These are phyloP conservation scores for Globisporangium mamillatum DNA, from an alignment of 352 stramenopile species.

Conservation along the genomic window DNA sequence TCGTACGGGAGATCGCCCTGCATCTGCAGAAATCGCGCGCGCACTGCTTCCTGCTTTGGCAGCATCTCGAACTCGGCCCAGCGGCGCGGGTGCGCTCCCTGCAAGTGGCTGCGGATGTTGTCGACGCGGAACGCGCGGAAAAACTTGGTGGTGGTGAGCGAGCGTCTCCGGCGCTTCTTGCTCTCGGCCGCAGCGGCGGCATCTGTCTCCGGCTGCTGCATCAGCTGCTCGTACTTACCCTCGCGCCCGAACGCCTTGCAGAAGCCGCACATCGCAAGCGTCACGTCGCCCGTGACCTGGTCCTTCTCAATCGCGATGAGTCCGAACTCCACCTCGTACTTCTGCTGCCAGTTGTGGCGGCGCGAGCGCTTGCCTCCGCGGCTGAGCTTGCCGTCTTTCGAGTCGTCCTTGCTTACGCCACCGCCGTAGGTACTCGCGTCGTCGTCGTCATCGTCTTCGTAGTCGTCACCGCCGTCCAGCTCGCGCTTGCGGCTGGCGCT, in stretches of 20 bases:
- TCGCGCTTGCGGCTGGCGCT: constrained; percentile 33
- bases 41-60: constrained; percentile 65
- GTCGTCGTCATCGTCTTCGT: constrained; percentile 41
- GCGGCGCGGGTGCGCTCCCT: constrained; percentile 65
- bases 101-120: constrained; percentile 84
- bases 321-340: constrained; percentile 84
- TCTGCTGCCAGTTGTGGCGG: constrained; percentile 76
- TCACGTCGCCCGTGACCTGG: constrained; percentile 57
- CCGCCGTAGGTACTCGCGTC: constrained; percentile 24
- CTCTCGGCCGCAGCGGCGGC: constrained; percentile 30
- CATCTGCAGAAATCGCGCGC: constrained; percentile 58
- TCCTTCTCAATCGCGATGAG: constrained; percentile 70
- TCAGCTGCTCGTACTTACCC: constrained; percentile 67
- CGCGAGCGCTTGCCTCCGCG: constrained; percentile 39
- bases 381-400: constrained; percentile 32
- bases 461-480: constrained; percentile 30
- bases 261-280: constrained; percentile 80
- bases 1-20: constrained; percentile 71
- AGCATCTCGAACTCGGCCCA: constrained; percentile 81
- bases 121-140: constrained; percentile 83
- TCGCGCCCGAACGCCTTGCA: constrained; percentile 84
- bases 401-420: constrained; percentile 14
- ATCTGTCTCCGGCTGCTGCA: constrained; percentile 56
- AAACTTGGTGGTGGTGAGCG: constrained; percentile 85
- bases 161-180: constrained; percentile 76